Conservation (phyloP, 495 filamentous ascomycete genomes). For the Penicillium maclennaniae region DNA sequence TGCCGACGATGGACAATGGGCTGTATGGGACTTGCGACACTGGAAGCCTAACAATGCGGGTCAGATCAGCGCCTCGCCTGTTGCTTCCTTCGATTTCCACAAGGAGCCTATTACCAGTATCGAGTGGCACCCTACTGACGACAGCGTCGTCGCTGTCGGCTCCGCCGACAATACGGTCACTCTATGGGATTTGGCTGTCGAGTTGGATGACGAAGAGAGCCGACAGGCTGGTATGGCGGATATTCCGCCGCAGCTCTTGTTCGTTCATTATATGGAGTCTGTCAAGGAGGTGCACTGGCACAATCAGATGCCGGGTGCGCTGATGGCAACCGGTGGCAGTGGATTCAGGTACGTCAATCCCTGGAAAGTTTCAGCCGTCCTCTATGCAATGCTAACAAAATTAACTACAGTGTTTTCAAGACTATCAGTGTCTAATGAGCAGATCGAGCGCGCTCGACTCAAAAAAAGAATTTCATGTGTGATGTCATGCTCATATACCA, state of each 20-base stretch:
- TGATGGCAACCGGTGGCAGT: conserved; percentile 84
- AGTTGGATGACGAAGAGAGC: conserved; percentile 93
- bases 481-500: conserved; percentile 35
- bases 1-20: conserved; percentile 91
- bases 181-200: conserved; percentile 94
- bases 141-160: conserved; percentile 88
- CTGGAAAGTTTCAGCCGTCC: neutral
- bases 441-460: conserved; percentile 5
- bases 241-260: conserved; percentile 90
- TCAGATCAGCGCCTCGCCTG: conserved; percentile 56
- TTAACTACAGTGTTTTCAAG: conserved; percentile 46
- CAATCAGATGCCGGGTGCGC: conserved; percentile 85
- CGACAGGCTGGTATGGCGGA: conserved; percentile 82
- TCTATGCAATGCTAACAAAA: conserved; percentile 17
- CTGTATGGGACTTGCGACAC: conserved; percentile 90
- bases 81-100: conserved; percentile 90
- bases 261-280: conserved; percentile 91
- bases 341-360: conserved; percentile 61
- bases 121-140: conserved; percentile 96
- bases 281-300: conserved; percentile 98
- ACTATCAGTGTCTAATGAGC: conserved; percentile 51
- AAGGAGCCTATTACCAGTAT: conserved; percentile 92
- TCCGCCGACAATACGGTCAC: conserved; percentile 93
- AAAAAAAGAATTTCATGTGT: conserved; percentile 25
- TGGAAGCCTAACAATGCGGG: conserved; percentile 70